Evolutionary conservation across 2,329 filamentous ascomycete genomes (phyloP).

Genomic region (Aspergillus sp.): DNA sequence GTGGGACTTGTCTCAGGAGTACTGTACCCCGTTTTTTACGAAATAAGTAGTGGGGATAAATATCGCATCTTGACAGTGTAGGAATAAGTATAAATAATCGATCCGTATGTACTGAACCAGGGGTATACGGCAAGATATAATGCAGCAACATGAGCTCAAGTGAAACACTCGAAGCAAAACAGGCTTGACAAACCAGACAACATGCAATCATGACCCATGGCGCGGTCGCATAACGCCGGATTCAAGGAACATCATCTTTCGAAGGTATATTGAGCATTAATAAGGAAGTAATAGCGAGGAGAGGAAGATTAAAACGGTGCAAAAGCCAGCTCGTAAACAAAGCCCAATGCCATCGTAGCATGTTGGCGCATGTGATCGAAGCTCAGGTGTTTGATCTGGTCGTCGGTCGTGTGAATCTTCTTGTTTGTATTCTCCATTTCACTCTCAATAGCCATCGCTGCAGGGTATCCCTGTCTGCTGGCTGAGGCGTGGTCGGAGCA

Average conservation of each 20-base stretch:
- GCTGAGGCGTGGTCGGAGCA: slow-evolving; percentile 66
- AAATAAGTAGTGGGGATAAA: background rate
- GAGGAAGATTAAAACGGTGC: slow-evolving; percentile 53
- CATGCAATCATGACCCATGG: background rate
- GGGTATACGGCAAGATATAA: background rate
- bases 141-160: background rate
- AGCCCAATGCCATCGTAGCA: slow-evolving; percentile 71
- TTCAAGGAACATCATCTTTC: background rate
- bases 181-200: no score
- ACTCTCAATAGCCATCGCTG: slow-evolving; percentile 59
- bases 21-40: no score
- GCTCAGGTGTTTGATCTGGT: slow-evolving; percentile 63
- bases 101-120: background rate
- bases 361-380: slow-evolving; percentile 93
- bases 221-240: background rate
- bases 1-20: no score
- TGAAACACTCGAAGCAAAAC: background rate
- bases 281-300: background rate
- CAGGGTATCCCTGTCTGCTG: slow-evolving; percentile 59
- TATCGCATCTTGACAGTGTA: background rate
- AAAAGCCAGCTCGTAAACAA: slow-evolving; percentile 79
- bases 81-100: background rate
- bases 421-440: slow-evolving; percentile 56
- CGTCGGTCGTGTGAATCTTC: slow-evolving; percentile 66
- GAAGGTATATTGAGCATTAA: background rate